These are phyloP conservation scores for Tricholoma flavovirens DNA, from an alignment of 768 basidiomycete genomes.

Conservation along the genomic window DNA sequence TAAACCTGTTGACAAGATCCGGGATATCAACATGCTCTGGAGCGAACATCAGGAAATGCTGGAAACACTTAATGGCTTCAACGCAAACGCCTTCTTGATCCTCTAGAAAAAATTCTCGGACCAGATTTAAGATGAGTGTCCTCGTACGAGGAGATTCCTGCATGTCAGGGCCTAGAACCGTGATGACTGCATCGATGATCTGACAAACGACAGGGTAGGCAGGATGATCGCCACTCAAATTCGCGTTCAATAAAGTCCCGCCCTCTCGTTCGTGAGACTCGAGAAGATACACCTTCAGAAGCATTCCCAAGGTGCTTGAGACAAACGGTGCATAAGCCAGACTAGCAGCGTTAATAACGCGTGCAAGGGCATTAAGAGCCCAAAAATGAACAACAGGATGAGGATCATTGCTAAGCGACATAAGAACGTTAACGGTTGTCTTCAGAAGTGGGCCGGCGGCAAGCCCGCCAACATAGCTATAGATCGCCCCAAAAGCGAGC, in stretches of 20 bases:
- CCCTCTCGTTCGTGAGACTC: slow-evolving; percentile 94
- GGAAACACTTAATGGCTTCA: slow-evolving; percentile 93
- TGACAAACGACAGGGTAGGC: slow-evolving; percentile 89
- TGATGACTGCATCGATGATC: slow-evolving; percentile 90
- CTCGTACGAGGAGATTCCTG: slow-evolving; percentile 80
- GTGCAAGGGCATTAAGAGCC: slow-evolving; percentile 78
- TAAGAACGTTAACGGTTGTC: slow-evolving; percentile 90
- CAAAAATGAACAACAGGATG: slow-evolving; percentile 96
- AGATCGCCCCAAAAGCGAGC: slow-evolving; percentile 86
- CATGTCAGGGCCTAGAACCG: slow-evolving; percentile 91
- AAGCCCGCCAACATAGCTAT: slow-evolving; percentile 88
- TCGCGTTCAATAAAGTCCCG: slow-evolving; percentile 74
- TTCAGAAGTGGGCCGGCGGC: slow-evolving; percentile 92
- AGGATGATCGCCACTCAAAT: slow-evolving; percentile 85
- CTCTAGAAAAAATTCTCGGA: slow-evolving; percentile 80
- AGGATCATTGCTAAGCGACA: slow-evolving; percentile 93
- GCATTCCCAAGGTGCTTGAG: slow-evolving; percentile 80
- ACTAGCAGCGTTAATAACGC: slow-evolving; percentile 88
- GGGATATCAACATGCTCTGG: slow-evolving; percentile 80
- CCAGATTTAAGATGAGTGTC: slow-evolving; percentile 77
- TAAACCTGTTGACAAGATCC: slow-evolving; percentile 71
- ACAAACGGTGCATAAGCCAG: slow-evolving; percentile 89
- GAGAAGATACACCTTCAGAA: slow-evolving; percentile 83
- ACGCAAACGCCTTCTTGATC: slow-evolving; percentile 85
- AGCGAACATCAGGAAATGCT: slow-evolving; percentile 96